Percentiles rank a stretch among this genome's conserved stretches.
These are phyloP conservation scores for Sarcodon aspratus DNA, from an alignment of 768 basidiomycete species.

Conservation along the genomic window DNA sequence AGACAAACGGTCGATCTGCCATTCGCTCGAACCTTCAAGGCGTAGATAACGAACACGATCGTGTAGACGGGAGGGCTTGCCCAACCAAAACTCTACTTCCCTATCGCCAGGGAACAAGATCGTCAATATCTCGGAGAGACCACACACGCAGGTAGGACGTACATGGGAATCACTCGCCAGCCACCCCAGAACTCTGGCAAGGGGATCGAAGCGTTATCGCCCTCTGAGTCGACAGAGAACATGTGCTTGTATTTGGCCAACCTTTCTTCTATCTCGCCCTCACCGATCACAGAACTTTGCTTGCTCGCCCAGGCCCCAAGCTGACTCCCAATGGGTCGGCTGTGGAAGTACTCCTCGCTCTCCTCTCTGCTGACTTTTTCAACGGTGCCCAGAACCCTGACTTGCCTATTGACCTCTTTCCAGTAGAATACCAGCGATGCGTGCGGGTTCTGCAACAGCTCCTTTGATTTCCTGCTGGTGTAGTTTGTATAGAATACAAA, in stretches of 20 bases:
- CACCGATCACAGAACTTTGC: slow-evolving; percentile 72
- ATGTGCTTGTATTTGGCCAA: slow-evolving; percentile 45
- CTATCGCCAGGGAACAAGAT: slow-evolving; percentile 25
- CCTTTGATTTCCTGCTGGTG: slow-evolving; percentile 80
- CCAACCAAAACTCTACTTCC: slow-evolving; percentile 97
- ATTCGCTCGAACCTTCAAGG: slow-evolving; percentile 38
- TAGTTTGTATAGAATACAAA: slow-evolving; percentile 99
- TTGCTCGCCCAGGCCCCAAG: slow-evolving; percentile 91
- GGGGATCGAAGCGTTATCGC: slow-evolving; percentile 35
- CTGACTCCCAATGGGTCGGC: slow-evolving; percentile 72
- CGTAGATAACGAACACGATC: slow-evolving; percentile 77
- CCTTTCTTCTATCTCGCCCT: slow-evolving; percentile 55
- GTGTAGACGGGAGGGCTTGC: slow-evolving; percentile 88
- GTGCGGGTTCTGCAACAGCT: slow-evolving; percentile 66
- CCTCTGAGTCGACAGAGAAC: slow-evolving; percentile 37
- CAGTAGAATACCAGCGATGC: slow-evolving; percentile 88
- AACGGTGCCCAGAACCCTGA: slow-evolving; percentile 76
- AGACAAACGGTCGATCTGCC: slow-evolving; percentile 74
- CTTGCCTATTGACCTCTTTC: slow-evolving; percentile 70
- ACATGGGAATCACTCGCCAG: slow-evolving; percentile 90
- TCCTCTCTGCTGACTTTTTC: slow-evolving; percentile 68
- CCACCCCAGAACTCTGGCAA: slow-evolving; percentile 94
- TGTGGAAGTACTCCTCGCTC: slow-evolving; percentile 74
- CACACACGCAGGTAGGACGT: slow-evolving; percentile 17
- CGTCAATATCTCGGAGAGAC: neutral